phyloP scores from a whole-genome alignment of 2,329 filamentous ascomycete genomes.

The Talaromyces sp. region DNA sequence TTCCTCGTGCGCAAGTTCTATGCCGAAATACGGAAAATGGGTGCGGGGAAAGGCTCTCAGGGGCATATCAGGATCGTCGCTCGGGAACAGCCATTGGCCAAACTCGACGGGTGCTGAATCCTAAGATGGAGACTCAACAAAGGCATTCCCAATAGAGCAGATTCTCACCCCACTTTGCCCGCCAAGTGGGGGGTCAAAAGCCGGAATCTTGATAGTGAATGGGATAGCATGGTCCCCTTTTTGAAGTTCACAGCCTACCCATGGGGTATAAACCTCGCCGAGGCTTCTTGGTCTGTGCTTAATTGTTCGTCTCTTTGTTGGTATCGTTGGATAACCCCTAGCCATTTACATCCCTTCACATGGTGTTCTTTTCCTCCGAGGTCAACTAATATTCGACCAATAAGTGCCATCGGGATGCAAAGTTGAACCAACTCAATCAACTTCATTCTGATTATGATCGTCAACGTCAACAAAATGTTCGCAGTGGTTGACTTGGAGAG shows the following conservation, averaged over 20 bases:
- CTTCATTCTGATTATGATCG: too few relatives aligned
- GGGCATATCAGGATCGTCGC: constrained; percentile 17
- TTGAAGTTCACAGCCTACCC: not conserved
- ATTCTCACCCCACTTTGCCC: not conserved
- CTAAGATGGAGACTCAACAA: not conserved
- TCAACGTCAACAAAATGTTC: too few relatives aligned
- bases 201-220: not conserved
- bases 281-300: not conserved
- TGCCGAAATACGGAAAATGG: too few relatives aligned
- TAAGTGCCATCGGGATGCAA: not conserved
- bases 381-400: not conserved
- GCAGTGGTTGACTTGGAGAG: too few relatives aligned
- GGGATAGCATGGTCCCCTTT: not conserved
- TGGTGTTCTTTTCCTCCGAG: not conserved
- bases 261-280: not conserved
- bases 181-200: not conserved
- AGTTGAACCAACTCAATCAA: not conserved
- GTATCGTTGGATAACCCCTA: not conserved
- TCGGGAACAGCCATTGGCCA: constrained; percentile 1
- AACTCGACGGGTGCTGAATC: constrained; percentile 1
- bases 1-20: too few relatives aligned
- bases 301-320: not conserved
- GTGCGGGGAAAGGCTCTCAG: constrained; percentile 11
- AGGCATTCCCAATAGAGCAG: constrained; percentile 1
- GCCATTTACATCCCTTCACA: not conserved